These are phyloP conservation scores for Boletellus ananas DNA, from an alignment of 768 basidiomycete species.

Conservation along the genomic window DNA sequence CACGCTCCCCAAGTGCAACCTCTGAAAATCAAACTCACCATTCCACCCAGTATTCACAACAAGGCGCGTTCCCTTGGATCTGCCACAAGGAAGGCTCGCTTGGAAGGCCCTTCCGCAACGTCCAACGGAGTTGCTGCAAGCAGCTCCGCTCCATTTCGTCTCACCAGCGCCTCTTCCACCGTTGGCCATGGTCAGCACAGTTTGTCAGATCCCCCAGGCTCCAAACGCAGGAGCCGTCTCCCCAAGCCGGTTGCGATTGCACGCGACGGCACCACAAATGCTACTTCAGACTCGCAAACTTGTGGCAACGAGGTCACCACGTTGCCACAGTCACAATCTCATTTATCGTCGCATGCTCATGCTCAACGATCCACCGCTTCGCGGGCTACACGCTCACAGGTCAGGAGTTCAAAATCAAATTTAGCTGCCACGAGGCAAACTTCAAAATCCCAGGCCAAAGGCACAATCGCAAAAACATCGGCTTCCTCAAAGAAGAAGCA, in stretches of 20 bases:
- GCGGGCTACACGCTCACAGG: constrained; percentile 22
- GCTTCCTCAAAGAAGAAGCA: constrained; percentile 19
- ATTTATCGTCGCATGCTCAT: constrained; percentile 27
- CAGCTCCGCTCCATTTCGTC: constrained; percentile 15
- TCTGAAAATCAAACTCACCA: constrained; percentile 72
- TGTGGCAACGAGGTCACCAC: constrained; percentile 32
- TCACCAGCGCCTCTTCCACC: constrained; percentile 22
- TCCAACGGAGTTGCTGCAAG: constrained; percentile 37
- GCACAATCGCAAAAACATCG: constrained; percentile 29
- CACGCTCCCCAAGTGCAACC: constrained; percentile 27
- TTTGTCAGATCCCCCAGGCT: constrained; percentile 16
- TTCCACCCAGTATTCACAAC: constrained; percentile 54
- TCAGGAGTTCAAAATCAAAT: constrained; percentile 29
- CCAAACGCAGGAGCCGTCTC: constrained; percentile 56
- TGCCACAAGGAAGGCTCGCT: constrained; percentile 28
- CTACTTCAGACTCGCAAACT: constrained; percentile 21
- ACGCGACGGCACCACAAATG: constrained; percentile 21
- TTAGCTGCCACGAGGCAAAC: constrained; percentile 30
- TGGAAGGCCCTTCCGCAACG: constrained; percentile 27
- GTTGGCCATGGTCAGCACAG: constrained; percentile 24
- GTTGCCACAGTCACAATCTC: constrained; percentile 36
- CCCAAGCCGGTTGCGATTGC: constrained; percentile 43
- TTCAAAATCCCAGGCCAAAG: constrained; percentile 39
- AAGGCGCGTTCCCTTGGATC: constrained; percentile 33
- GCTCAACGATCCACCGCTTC: constrained; percentile 20